These are phyloP conservation scores for Vicia villosa DNA, from an alignment of 306 rosid genomes.

Conservation along the genomic window DNA sequence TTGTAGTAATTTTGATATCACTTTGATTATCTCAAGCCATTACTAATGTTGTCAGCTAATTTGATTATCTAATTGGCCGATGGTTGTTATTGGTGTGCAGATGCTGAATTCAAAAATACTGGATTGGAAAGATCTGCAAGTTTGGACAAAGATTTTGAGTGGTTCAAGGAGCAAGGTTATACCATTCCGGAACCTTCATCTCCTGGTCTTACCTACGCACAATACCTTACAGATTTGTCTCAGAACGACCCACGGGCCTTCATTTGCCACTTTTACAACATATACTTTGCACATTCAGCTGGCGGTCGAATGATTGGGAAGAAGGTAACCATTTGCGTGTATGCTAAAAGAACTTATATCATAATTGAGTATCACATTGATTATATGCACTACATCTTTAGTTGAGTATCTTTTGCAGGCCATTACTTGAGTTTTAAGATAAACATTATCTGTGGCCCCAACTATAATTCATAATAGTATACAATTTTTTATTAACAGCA, in stretches of 20 bases:
- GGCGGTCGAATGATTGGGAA: constrained; percentile 97
- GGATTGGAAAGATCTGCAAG: constrained; percentile 94
- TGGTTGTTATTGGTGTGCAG: constrained; percentile 37
- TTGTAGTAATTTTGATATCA: too few relatives aligned
- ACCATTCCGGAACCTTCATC: constrained; percentile 84
- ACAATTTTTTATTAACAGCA: constrained; percentile 12
- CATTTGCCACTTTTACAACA: constrained; percentile 92
- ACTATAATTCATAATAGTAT: too few relatives aligned
- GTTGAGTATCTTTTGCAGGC: background rate
- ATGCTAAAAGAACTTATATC: background rate
- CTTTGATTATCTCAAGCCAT: background rate
- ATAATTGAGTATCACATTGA: background rate
- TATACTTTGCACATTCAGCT: constrained; percentile 93
- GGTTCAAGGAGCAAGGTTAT: constrained; percentile 93
- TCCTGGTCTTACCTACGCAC: constrained; percentile 72
- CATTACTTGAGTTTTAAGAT: background rate
- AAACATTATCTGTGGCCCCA: too few relatives aligned
- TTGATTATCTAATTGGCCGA: background rate
- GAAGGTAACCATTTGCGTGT: constrained; percentile 37
- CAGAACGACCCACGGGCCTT: constrained; percentile 87
- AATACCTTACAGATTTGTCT: constrained; percentile 74
- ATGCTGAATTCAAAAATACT: constrained; percentile 83
- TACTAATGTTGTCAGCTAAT: constrained; percentile 9
- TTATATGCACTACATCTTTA: background rate
- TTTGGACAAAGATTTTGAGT: constrained; percentile 84